Base-by-base conservation (phyloP, 2,329 filamentous ascomycete species). In the Pseudovirgaria hyperparasitica region DNA sequence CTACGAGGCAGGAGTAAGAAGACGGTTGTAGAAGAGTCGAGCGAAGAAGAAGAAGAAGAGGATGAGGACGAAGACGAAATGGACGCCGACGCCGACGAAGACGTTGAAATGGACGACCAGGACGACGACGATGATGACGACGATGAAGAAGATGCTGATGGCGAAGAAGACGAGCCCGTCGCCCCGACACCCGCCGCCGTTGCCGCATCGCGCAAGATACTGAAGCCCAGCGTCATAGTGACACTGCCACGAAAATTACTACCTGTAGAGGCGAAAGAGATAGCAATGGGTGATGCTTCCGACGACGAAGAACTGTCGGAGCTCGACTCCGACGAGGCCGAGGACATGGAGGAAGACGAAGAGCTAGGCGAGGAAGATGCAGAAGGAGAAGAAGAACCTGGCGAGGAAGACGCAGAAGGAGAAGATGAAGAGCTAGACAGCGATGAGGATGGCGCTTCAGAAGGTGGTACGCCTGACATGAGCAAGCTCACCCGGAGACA, bases 401-500 rank as follows among this genome's bases (percentile, higher is more conserved):
- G 35, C 21, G 57, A 60, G 32, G 59, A 56, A 32, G 55, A 48
- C 19, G 45, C 20, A 46, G 48, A 12, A 57, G 54, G 1, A 40
- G 42, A 17, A 19, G 51, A 54, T 11, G 48, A 57, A 6, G 54
- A 56, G 6, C 46, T 51, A 35, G 65, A 67, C 23, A 65, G 67
- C 25, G 63, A 65, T 19, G 65, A 67, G 8, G 67, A 69, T 40
- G 62, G 51, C 5, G 59, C 65, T 14, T 71, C 66, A 29, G 55
- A 68, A 35, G 61, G 57, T 25, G 66, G 65, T 21, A 75, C 72
- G 1, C 71, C 72, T 4, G 74, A 81, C 43, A 52, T 72, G 14
- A 72, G 58, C 47, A 76, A 74, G 44, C 60, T 80, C 52, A 82
- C 77, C 10, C 72, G 76, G 41, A 61, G 77, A 26, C 77, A 82